phyloP scores from a whole-genome alignment of 305 asterid species.

The Fraxinus albicans region DNA sequence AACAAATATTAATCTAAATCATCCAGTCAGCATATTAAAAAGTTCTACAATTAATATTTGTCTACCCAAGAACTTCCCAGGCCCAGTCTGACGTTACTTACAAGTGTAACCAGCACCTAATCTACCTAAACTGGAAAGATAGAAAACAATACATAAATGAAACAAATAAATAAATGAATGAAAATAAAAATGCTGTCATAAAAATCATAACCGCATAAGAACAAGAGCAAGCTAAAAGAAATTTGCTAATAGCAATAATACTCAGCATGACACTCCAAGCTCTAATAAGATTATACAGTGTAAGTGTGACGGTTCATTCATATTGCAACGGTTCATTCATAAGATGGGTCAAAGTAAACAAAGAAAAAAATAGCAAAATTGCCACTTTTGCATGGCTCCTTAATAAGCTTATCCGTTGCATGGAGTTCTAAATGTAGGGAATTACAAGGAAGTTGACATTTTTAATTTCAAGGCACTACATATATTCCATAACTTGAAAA shows the following conservation, averaged over 20 bases:
- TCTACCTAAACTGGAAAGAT: background rate
- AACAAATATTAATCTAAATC: conserved; percentile 26
- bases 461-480: background rate
- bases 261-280: background rate
- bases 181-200: conserved; percentile 5
- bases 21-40: conserved; percentile 12
- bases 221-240: background rate
- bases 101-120: background rate
- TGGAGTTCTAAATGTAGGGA: background rate
- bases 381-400: background rate
- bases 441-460: background rate
- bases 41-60: background rate
- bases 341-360: background rate
- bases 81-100: background rate
- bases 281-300: background rate
- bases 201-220: background rate
- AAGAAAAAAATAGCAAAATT: background rate
- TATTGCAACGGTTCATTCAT: background rate
- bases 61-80: background rate
- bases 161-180: background rate
- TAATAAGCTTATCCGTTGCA: background rate
- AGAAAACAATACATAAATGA: conserved; percentile 4
- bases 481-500: background rate
- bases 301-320: background rate
- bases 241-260: background rate